These are phyloP conservation scores for Haberlea rhodopensis DNA, from an alignment of 257 asterid species.

Conservation along the genomic window DNA sequence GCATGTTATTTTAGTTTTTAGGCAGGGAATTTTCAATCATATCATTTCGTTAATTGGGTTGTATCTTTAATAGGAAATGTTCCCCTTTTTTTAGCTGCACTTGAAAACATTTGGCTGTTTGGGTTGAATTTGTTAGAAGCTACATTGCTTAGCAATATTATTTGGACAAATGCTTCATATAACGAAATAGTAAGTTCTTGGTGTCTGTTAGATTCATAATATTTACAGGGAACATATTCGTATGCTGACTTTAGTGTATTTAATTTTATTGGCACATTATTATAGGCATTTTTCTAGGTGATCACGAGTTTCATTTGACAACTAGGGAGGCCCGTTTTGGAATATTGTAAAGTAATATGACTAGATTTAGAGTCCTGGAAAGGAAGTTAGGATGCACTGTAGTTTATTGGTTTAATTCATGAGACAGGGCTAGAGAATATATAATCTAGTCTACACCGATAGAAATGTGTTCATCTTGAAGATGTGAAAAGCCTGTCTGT, in stretches of 20 bases:
- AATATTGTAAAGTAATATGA: constrained; percentile 7
- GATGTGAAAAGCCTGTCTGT: not conserved
- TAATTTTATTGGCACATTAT: not conserved
- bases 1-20: constrained; percentile 3
- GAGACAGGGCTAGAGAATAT: not conserved
- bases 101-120: not conserved
- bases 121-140: constrained; percentile 9
- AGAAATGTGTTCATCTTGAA: not conserved
- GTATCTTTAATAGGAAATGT: not conserved
- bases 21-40: constrained; percentile 5
- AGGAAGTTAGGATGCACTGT: not conserved
- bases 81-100: not conserved
- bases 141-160: not conserved
- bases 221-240: not conserved
- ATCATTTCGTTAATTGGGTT: constrained; percentile 13
- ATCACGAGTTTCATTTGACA: not conserved
- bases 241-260: not conserved
- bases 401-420: not conserved
- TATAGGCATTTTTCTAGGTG: not conserved
- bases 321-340: not conserved
- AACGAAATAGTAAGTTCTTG: not conserved
- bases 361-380: constrained; percentile 3
- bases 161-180: not conserved
- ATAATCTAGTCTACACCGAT: not conserved
- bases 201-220: constrained; percentile 4